Evolutionary conservation across 2,329 filamentous ascomycete genomes (phyloP), one percentile per base, ranked within the genome.

Genomic region (Chrysoporthe austroafricana): DNA sequence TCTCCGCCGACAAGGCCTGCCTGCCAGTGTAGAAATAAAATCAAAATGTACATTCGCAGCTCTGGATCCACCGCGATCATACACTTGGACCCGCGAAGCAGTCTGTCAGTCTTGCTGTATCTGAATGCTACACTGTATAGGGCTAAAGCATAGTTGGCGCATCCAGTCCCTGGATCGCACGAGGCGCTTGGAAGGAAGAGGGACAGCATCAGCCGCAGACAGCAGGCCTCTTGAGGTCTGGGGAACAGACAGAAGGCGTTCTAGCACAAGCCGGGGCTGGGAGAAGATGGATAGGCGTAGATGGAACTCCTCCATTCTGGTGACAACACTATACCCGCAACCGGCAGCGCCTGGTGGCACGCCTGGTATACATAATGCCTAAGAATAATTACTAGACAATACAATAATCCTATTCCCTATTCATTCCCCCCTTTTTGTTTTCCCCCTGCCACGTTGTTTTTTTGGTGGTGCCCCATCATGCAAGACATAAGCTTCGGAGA

Each of bases 311-410:
- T 46, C 44, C 13, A 46, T 46, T 46, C 4, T 46, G 44, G 11
- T 13, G 18, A n/a, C 52, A 36, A 16, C 26, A 36, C 13, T 26
- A 8, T 50, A n/a, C 48, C n/a, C 9, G n/a, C 16, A 48, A n/a
- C 44, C 4, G n/a, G 18, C 32, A 34, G 21, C 50, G 16, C n/a
- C 21, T n/a, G 16, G 9, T 9, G 14, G 9, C 50, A 5, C 32
- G 9, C 26, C 26, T 16, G 50, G 50, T 26, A 54, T 14, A 32
- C 9, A 16, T 39, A 9, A 39, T 39, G 36, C 9, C 36, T 39
- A 34, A 16, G 26, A 39, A 57, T 57, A 39, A 57, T 39, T 39
- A 57, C 54, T 57, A 57, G 32, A 57, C 32, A 57, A 57, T 57
- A 57, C 54, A 57, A 57, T 57, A n/a, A 39, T 39, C 54, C 54